Conservation (phyloP, 805 yeast genomes). For the Tetrapisispora phaffii region DNA sequence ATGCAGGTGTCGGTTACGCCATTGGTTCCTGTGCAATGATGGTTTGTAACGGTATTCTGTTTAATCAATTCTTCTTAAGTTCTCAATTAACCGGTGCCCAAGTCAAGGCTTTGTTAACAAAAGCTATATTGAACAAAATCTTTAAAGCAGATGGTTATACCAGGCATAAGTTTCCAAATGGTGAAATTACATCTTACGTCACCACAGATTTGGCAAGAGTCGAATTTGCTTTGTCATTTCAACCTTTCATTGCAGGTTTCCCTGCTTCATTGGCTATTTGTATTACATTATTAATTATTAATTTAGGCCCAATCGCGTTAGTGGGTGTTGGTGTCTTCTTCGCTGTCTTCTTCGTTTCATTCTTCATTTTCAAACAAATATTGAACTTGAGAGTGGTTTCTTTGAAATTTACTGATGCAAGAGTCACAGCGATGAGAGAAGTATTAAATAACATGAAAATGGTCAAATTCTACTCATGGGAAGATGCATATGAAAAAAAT, state of each 20-base stretch:
- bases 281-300: conserved; percentile 51
- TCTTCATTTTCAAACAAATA: conserved; percentile 40
- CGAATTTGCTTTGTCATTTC: conserved; percentile 64
- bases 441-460: conserved; percentile 66
- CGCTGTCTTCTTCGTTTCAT: conserved; percentile 33
- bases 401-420: conserved; percentile 57
- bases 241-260: conserved; percentile 53
- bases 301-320: conserved; percentile 64
- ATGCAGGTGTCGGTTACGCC: conserved; percentile 67
- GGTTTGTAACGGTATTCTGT: conserved; percentile 35
- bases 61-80: conserved; percentile 56
- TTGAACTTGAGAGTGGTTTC: conserved; percentile 49
- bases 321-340: conserved; percentile 56
- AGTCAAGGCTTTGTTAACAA: conserved; percentile 59
- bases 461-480: conserved; percentile 90
- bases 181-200: conserved; percentile 65
- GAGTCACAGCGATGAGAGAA: conserved; percentile 72
- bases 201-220: conserved; percentile 77
- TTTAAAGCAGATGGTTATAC: conserved; percentile 50
- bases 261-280: conserved; percentile 57
- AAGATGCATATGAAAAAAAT: conserved; percentile 55
- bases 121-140: conserved; percentile 60
- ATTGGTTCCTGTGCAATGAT: conserved; percentile 57
- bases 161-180: conserved; percentile 50
- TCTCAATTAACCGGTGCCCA: conserved; percentile 61